Evolutionary conservation across 179 eudicot species (phyloP).

Genomic region (Actinidia arguta): DNA sequence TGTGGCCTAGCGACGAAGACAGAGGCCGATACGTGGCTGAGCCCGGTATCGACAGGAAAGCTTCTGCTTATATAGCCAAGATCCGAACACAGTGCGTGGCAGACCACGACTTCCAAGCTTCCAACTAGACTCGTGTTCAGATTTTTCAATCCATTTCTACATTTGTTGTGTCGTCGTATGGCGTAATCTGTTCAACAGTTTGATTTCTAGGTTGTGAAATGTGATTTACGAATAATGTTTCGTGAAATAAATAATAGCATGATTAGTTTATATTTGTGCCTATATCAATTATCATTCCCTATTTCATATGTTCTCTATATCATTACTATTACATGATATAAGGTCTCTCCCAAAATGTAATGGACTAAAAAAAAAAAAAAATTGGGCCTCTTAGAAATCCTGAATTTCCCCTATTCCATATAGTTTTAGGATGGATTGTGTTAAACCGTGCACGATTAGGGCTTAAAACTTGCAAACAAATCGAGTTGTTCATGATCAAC

Average conservation of each 20-base stretch:
- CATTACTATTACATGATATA: no score
- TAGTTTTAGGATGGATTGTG: no score
- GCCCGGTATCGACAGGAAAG: conserved; percentile 37
- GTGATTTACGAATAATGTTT: background rate
- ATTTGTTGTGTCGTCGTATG: background rate
- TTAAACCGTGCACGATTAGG: no score
- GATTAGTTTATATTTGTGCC: background rate
- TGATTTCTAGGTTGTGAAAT: background rate
- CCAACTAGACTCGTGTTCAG: background rate
- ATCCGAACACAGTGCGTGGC: background rate
- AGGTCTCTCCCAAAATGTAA: no score
- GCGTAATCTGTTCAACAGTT: background rate
- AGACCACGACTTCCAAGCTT: background rate
- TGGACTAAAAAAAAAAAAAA: no score
- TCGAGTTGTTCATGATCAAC: no score
- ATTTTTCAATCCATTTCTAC: background rate
- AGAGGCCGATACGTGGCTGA: conserved; percentile 37
- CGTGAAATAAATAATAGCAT: background rate
- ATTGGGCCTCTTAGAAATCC: no score
- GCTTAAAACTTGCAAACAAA: no score
- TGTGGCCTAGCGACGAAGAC: conserved; percentile 52
- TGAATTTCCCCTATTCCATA: no score
- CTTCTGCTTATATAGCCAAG: conserved; percentile 34
- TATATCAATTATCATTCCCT: background rate
- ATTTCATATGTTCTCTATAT: background rate